phyloP scores from a whole-genome alignment of 116 monocot genomes.

The Dioscorea cayenensis region DNA sequence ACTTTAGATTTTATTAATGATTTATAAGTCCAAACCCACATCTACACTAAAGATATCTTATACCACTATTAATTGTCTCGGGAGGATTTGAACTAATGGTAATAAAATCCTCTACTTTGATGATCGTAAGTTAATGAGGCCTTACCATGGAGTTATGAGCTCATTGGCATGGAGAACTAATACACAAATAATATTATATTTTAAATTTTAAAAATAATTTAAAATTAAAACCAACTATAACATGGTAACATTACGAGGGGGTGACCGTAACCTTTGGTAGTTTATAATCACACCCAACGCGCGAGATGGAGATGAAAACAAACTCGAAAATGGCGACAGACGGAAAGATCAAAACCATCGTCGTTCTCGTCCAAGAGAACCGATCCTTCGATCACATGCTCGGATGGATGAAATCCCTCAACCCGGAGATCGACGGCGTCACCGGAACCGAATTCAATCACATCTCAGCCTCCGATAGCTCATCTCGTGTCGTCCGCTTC shows the following conservation, averaged over 20 bases:
- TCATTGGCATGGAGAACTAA: too few species aligned
- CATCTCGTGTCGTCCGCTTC: conserved; percentile 46
- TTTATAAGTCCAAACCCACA: too few species aligned
- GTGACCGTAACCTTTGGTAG: neutral
- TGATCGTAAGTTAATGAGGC: too few species aligned
- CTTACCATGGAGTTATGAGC: too few species aligned
- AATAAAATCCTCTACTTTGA: too few species aligned
- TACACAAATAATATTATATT: too few species aligned
- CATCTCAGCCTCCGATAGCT: conserved; percentile 47
- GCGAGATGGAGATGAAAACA: neutral
- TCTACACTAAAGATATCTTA: too few species aligned
- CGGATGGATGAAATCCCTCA: conserved; percentile 73
- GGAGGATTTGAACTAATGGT: too few species aligned
- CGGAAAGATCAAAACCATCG: conserved; percentile 49
- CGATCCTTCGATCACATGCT: conserved; percentile 82
- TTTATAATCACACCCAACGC: neutral
- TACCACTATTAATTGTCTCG: too few species aligned
- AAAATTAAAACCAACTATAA: neutral
- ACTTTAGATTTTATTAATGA: too few species aligned
- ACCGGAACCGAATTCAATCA: conserved; percentile 46
- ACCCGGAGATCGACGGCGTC: conserved; percentile 64
- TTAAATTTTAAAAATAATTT: too few species aligned
- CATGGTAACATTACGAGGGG: neutral
- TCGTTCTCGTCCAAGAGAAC: conserved; percentile 71
- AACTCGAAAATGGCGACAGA: neutral